These are phyloP conservation scores for Microsporum canis DNA, from an alignment of 2,329 filamentous ascomycete genomes.

Conservation along the genomic window DNA sequence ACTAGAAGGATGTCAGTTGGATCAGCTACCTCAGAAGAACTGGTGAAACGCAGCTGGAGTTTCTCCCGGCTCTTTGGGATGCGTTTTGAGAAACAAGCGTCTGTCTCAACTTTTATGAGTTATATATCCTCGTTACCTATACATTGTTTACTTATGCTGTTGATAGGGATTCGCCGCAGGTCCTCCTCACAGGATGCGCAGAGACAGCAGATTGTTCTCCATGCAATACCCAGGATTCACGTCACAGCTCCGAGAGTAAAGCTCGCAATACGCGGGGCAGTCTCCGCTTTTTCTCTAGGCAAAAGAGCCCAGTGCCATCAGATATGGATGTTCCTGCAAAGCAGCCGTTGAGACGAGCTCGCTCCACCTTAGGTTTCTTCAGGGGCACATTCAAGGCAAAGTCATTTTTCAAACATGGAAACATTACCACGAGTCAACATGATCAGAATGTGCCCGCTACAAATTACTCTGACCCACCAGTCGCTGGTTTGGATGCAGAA, in stretches of 20 bases:
- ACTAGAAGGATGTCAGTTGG: not conserved
- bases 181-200: conserved; percentile 16
- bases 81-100: not conserved
- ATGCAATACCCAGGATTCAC: conserved; percentile 27
- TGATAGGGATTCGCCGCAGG: not conserved
- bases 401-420: conserved; percentile 4
- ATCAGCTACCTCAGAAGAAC: not conserved
- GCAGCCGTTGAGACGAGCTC: conserved; percentile 24
- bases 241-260: conserved; percentile 23
- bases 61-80: not conserved
- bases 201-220: conserved; percentile 28
- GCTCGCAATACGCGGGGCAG: not conserved
- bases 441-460: not conserved
- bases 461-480: not conserved
- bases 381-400: conserved; percentile 19
- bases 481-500: not conserved
- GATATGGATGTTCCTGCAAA: not conserved
- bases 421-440: not conserved
- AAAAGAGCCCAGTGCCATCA: not conserved
- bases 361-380: conserved; percentile 23
- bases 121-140: not conserved
- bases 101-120: not conserved
- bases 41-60: not conserved
- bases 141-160: not conserved
- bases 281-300: not conserved